Base-by-base conservation (phyloP, 163 green algal species). In the Scenedesmus sp. region DNA sequence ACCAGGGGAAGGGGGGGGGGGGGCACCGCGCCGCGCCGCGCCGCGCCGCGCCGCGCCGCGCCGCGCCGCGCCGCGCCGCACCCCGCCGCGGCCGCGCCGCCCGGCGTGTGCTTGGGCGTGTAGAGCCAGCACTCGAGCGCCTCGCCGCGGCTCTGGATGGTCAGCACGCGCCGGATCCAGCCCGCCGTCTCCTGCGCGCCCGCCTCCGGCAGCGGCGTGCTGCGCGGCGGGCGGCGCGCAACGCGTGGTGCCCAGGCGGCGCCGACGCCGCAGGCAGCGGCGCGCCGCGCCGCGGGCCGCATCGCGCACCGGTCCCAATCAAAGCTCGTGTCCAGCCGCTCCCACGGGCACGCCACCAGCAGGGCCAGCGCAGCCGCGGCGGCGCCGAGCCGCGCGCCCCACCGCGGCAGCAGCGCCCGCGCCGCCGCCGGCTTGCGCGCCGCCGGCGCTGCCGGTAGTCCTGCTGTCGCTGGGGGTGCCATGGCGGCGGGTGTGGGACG, bases 111-210 rank as follows among this genome's bases (percentile, higher is more conserved):
- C 44, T 86, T 83, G 22, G 80, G 80, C 7, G 65, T 22, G 60
- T 86, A 86, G 14, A 86, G 67, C 80, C 80, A 86, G 45, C 31
- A 58, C 45, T 83, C 80, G 2, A 77, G 20, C 6, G 34, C 14
- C 42, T 39, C 56, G 54, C 69, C 69, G 45, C 58, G 69, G 53
- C 75, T 66, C 14, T 6, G 56, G 11, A 85, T 82, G 14, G 53
- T 31, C 0, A 85, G 28, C 15, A 77, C 73, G 4, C 18, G 60
- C 22, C 80, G 45, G 3, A 47, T 79, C 57, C 47, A 77, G 36
- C 51, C 36, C n/a, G 64, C 45, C 28, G 70, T 65, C 14, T 85
- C 65, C 14, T 70, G 54, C 24, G 53, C 39, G 20, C 62, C 78
- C 26, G 29, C 51, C 31, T 69, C 53, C 22, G 29, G 34, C 17